These are phyloP conservation scores for Brassica rapa DNA, from an alignment of 345 rosid species.

Conservation along the genomic window DNA sequence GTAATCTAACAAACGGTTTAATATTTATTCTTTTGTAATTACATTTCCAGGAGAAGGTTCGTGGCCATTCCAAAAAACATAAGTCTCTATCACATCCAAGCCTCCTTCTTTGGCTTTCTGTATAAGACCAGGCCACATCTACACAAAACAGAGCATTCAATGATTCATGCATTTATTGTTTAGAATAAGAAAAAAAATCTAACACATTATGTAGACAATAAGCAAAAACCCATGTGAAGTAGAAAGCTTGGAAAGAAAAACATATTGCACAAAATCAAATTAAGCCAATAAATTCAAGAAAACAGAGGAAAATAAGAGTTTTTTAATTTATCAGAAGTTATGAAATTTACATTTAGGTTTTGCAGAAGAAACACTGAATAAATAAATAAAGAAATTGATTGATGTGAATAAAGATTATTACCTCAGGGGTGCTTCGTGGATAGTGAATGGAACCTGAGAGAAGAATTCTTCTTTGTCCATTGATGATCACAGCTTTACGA, in stretches of 20 bases:
- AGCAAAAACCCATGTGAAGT: constrained; percentile 28
- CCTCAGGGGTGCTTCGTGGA: constrained; percentile 97
- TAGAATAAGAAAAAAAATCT: neutral
- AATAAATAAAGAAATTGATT: neutral
- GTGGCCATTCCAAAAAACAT: constrained; percentile 96
- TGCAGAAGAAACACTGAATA: neutral
- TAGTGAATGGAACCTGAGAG: constrained; percentile 96
- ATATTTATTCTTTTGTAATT: neutral
- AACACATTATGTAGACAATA: constrained; percentile 11
- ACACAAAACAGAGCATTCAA: constrained; percentile 36
- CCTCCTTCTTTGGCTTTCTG: constrained; percentile 95
- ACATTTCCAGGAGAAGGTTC: constrained; percentile 94
- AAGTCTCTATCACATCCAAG: constrained; percentile 84
- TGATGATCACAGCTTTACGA: constrained; percentile 64
- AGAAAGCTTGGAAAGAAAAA: constrained; percentile 14
- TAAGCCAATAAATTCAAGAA: constrained; percentile 18
- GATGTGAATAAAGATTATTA: constrained; percentile 28
- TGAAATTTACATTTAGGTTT: neutral
- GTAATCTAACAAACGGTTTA: neutral
- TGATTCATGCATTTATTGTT: constrained; percentile 15
- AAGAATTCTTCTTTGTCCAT: constrained; percentile 81
- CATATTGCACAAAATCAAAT: constrained; percentile 16
- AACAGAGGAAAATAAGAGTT: neutral
- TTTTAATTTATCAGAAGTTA: neutral
- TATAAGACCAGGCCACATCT: constrained; percentile 99